phyloP scores from a whole-genome alignment of 2,329 filamentous ascomycete species.

The Aspergillus pseudoterreus region DNA sequence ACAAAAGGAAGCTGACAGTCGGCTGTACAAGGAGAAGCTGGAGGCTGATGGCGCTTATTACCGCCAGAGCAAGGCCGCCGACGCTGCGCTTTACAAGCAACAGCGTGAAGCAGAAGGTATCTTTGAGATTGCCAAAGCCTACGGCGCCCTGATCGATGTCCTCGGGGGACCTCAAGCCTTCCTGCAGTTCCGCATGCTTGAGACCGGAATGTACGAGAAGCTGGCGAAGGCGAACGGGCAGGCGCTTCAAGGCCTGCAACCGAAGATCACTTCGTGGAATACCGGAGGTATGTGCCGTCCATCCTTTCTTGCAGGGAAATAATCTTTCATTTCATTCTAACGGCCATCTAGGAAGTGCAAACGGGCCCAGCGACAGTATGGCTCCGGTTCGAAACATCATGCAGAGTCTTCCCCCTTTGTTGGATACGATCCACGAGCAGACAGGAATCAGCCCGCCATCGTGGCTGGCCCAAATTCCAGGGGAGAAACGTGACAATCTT shows the following conservation, averaged over 20 bases:
- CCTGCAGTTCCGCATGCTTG: conserved; percentile 83
- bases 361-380: conserved; percentile 50
- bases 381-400: conserved; percentile 75
- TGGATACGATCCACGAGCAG: conserved; percentile 84
- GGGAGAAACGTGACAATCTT: not conserved
- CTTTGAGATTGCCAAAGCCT: conserved; percentile 74
- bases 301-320: not conserved
- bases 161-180: conserved; percentile 76
- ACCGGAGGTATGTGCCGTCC: conserved; percentile 52
- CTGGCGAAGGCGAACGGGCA: conserved; percentile 74
- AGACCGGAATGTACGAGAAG: conserved; percentile 72
- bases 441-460: conserved; percentile 76
- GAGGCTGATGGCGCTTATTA: conserved; percentile 39
- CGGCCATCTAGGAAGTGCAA: conserved; percentile 34
- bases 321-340: not conserved
- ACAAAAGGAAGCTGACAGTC: conserved; percentile 53
- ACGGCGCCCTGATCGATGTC: conserved; percentile 65
- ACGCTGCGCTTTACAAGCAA: conserved; percentile 46
- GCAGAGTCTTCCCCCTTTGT: conserved; percentile 76
- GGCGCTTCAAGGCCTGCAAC: conserved; percentile 72
- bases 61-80: conserved; percentile 30
- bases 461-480: conserved; percentile 61
- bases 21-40: conserved; percentile 37
- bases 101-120: conserved; percentile 76
- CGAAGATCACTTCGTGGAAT: conserved; percentile 90